Percentiles rank a stretch among this genome's conserved stretches.
phyloP scores from a whole-genome alignment of 768 basidiomycete species.

The Termitomyces sp. region DNA sequence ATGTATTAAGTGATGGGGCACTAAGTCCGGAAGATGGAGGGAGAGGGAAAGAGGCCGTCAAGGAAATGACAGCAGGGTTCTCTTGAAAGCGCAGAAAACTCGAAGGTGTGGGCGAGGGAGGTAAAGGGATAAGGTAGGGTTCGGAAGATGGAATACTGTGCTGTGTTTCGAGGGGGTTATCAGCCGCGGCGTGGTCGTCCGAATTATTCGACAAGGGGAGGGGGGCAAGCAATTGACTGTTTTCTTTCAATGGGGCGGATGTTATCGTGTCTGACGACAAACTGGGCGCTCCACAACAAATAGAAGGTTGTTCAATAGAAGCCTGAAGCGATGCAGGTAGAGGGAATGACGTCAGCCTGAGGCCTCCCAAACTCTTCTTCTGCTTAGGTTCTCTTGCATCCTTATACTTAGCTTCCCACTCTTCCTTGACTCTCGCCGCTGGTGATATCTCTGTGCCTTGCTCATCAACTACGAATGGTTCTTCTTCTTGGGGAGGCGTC shows the following conservation, averaged over 20 bases:
- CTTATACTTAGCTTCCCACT: slow-evolving; percentile 46
- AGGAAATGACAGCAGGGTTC: neutral
- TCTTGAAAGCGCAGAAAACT: neutral
- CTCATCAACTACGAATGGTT: slow-evolving; percentile 9
- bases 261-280: neutral
- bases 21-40: slow-evolving; percentile 12
- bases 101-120: slow-evolving; percentile 12
- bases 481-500: slow-evolving; percentile 11
- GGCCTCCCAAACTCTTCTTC: slow-evolving; percentile 30
- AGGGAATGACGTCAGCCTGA: neutral
- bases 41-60: slow-evolving; percentile 12
- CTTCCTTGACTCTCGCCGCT: slow-evolving; percentile 49
- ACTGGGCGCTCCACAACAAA: neutral
- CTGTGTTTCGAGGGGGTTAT: neutral
- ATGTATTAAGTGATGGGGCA: slow-evolving; percentile 2
- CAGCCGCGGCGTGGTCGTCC: neutral
- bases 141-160: neutral
- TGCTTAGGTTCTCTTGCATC: slow-evolving; percentile 19
- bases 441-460: slow-evolving; percentile 30
- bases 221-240: neutral
- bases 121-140: slow-evolving; percentile 14
- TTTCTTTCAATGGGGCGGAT: neutral
- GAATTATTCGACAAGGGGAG: neutral
- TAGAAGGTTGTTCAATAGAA: neutral
- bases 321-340: slow-evolving; percentile 4